phyloP scores from a whole-genome alignment of 192 early-diverging fungal genomes.

The Rhizophagus clarus region DNA sequence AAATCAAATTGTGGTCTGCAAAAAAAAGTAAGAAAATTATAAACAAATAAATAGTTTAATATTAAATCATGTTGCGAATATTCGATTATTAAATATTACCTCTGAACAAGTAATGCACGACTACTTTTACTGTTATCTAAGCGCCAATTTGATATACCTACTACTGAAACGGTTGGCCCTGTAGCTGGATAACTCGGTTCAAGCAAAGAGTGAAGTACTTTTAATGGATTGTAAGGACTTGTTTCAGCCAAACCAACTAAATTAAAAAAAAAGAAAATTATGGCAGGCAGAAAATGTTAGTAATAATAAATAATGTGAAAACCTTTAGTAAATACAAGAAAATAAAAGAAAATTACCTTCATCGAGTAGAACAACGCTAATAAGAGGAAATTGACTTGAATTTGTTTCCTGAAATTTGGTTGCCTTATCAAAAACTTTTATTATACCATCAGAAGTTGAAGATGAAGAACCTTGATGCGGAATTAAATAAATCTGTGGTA shows the following conservation, averaged over 20 bases:
- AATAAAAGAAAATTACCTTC: neutral
- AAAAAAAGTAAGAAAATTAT: neutral
- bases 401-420: constrained; percentile 4
- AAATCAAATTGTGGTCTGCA: neutral
- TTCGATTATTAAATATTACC: neutral
- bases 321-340: too few species aligned
- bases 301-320: too few species aligned
- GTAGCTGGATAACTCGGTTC: too few species aligned
- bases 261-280: neutral
- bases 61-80: too few species aligned
- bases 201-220: too few species aligned
- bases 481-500: constrained; percentile 27
- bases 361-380: constrained; percentile 31
- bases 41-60: neutral
- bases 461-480: constrained; percentile 32
- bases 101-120: constrained; percentile 4
- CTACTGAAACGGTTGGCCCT: too few species aligned
- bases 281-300: too few species aligned
- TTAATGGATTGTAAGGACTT: neutral
- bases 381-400: constrained; percentile 12
- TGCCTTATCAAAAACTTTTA: constrained; percentile 28
- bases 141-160: constrained; percentile 34
- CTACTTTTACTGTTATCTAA: constrained; percentile 32
- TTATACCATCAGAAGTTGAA: constrained; percentile 34
- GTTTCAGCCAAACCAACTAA: constrained; percentile 34